Percentiles rank a stretch among this genome's conserved stretches.
phyloP scores from a whole-genome alignment of 108 stramenopile genomes.

The Pseudonitzschia delicatissima region DNA sequence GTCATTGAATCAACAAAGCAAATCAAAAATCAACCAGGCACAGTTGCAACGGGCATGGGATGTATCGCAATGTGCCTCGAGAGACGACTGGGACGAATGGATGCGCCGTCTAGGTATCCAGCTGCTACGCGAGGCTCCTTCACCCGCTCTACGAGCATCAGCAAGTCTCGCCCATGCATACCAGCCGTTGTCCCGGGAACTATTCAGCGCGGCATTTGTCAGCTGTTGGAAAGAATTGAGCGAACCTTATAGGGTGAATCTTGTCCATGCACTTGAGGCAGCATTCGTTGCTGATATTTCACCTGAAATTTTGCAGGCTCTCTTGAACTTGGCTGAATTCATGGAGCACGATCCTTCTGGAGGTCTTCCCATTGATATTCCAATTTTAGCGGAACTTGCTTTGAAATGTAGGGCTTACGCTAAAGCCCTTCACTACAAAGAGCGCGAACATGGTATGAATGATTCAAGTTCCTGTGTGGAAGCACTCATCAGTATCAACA shows the following conservation, averaged over 20 bases:
- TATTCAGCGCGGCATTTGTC: conserved; percentile 97
- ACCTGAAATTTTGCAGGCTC: conserved; percentile 89
- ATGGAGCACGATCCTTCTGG: conserved; percentile 91
- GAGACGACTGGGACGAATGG: conserved; percentile 98
- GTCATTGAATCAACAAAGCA: conserved; percentile 26
- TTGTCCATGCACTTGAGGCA: conserved; percentile 82
- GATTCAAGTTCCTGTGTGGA: conserved; percentile 78
- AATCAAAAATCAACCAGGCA: conserved; percentile 56
- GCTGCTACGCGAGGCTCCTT: conserved; percentile 92
- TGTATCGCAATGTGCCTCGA: conserved; percentile 81
- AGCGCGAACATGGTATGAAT: conserved; percentile 80
- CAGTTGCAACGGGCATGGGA: conserved; percentile 91
- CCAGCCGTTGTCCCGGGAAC: conserved; percentile 90
- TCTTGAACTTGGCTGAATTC: conserved; percentile 98
- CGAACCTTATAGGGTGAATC: conserved; percentile 61
- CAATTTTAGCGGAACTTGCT: conserved; percentile 87
- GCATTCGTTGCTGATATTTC: conserved; percentile 89
- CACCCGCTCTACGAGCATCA: conserved; percentile 90
- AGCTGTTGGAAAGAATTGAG: conserved; percentile 92
- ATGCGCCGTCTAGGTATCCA: conserved; percentile 90
- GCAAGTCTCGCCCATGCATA: conserved; percentile 92
- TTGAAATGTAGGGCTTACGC: conserved; percentile 96
- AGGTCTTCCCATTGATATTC: conserved; percentile 95
- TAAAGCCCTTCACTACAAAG: conserved; percentile 94
- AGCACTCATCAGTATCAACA: conserved; percentile 93